Percentiles rank a stretch among this genome's conserved stretches.
Conservation (phyloP, 352 stramenopile genomes). For the Phytophthora pistaciae region DNA sequence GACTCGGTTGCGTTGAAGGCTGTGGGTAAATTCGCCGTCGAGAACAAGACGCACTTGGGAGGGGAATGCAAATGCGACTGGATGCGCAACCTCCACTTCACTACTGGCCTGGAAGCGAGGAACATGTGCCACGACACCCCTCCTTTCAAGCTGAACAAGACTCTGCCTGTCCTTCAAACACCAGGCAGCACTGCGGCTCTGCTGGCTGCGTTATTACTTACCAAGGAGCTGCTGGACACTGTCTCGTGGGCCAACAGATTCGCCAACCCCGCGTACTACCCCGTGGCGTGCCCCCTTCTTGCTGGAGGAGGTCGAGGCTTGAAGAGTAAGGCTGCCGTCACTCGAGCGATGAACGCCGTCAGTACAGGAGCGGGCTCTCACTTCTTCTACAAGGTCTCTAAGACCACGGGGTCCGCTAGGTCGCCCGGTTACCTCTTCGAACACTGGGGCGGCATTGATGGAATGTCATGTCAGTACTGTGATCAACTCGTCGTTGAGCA, state of each 20-base stretch:
- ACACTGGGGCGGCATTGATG: neutral
- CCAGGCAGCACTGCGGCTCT: neutral
- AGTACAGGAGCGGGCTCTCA: neutral
- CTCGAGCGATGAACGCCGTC: neutral
- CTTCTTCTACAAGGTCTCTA: neutral
- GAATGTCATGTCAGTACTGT: neutral
- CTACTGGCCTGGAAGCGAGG: neutral
- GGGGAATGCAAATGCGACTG: constrained; percentile 12
- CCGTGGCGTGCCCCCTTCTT: neutral
- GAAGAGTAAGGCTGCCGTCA: neutral
- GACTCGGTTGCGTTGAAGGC: neutral
- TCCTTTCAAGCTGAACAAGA: constrained; percentile 3
- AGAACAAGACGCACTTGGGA: constrained; percentile 17
- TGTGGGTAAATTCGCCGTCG: constrained; percentile 6
- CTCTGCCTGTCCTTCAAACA: neutral
- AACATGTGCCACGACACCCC: neutral
- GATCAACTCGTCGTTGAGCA: neutral
- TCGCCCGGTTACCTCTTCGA: neutral
- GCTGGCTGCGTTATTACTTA: neutral
- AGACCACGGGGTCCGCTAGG: neutral
- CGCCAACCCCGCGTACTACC: neutral
- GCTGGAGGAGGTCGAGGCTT: neutral
- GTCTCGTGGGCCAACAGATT: neutral
- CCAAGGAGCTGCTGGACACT: neutral
- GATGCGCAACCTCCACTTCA: constrained; percentile 10